phyloP scores from a whole-genome alignment of 2,329 filamentous ascomycete genomes.

The Aspergillus carbonarius region DNA sequence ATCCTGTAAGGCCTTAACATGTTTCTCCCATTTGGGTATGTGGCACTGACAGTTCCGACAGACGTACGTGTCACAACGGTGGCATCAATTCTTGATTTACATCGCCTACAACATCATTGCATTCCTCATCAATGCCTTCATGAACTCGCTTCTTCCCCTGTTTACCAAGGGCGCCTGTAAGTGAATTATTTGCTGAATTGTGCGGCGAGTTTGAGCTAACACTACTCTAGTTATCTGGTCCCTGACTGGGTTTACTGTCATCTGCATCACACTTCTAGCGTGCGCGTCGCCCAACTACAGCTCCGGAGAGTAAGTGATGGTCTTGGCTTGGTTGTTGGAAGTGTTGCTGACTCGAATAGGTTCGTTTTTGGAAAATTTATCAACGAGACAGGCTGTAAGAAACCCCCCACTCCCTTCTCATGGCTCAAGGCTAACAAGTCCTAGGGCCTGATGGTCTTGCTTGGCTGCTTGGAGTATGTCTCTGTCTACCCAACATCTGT shows the following conservation, averaged over 20 bases:
- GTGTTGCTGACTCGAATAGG: conserved; percentile 19
- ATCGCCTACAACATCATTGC: conserved; percentile 62
- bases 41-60: conserved; percentile 3
- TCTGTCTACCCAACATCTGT: neutral
- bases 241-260: conserved; percentile 65
- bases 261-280: conserved; percentile 67
- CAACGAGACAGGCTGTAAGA: conserved; percentile 62
- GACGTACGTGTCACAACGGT: conserved; percentile 57
- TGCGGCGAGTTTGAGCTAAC: neutral
- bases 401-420: neutral
- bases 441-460: conserved; percentile 61
- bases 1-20: conserved; percentile 41
- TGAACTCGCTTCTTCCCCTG: conserved; percentile 60
- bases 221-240: conserved; percentile 60
- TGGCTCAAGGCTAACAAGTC: conserved; percentile 14
- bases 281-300: conserved; percentile 66
- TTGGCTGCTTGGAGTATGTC: conserved; percentile 45
- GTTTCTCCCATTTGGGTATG: neutral
- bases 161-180: conserved; percentile 65
- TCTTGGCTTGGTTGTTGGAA: neutral
- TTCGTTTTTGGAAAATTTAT: conserved; percentile 64
- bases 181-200: conserved; percentile 1
- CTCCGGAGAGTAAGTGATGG: conserved; percentile 55
- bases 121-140: conserved; percentile 65
- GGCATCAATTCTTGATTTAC: conserved; percentile 75